Base-by-base conservation (phyloP, 2,329 filamentous ascomycete genomes). In the Massarina eburnea region DNA sequence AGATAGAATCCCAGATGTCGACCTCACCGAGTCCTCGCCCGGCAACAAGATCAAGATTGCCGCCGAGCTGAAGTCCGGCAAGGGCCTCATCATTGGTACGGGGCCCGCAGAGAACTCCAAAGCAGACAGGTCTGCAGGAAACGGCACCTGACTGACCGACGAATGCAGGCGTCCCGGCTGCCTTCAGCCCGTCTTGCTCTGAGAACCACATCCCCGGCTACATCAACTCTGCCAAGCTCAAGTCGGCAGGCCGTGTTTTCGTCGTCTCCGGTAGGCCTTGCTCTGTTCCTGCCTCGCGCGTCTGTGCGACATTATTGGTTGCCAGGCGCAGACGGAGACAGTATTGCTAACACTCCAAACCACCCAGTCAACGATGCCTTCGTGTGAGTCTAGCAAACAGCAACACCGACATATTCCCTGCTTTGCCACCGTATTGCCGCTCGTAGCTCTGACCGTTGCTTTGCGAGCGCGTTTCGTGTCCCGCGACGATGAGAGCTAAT, bases 1-100 rank as follows among this genome's bases (percentile, higher is more conserved):
- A 64, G 91, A 96, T 70, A 74, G 79, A 57, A 78, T 97, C 44
- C 94, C 92, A 35, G 75, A 84, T 71, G 74, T 92, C 46, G 83
- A 91, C 54, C 84, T 88, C 39, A 80, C 96, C 58, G 85, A 97
- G 75, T 80, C 82, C 73, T 91, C 87, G n/a, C 92, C 92, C 1
- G 90, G 88, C 50, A 95, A 91, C 80, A 94, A 91, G 73, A 84
- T 97, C 71, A 92, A 89, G 73, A 80, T 97, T 48, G 83, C 88
- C 58, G 80, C 86, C 53, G 89, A 95, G 75, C 80, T 95, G 53
- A 78, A 78, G 52, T 61, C 58, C 20, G 84, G 82, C 54, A 88
- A 89, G 65, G 90, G 88, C 46, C 73, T 96, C 60, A 86, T 97
- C 66, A 80, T 97, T 54, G 67, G 67, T 70, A 54, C 50, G 57